These are phyloP conservation scores for Penicillium malachiteum DNA, from an alignment of 495 filamentous ascomycete species.

Conservation along the genomic window DNA sequence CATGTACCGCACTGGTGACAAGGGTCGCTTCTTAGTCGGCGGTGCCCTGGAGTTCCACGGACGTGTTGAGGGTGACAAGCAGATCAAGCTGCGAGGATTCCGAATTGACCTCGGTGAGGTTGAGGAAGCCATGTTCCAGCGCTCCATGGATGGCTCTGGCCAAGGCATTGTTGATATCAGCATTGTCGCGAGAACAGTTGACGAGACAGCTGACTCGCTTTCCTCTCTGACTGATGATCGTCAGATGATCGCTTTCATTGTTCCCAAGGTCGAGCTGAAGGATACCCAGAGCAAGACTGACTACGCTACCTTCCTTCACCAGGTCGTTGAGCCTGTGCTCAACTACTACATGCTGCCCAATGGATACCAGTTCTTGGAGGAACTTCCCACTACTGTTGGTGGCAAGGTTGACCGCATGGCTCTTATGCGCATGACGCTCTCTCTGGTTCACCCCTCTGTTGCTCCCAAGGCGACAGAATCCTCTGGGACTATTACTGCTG, in stretches of 20 bases:
- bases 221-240: not conserved
- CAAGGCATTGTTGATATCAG: not conserved
- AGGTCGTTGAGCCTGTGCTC: not conserved
- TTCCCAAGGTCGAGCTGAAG: not conserved
- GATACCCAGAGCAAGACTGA: not conserved
- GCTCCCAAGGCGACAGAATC: not conserved
- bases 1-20: constrained; percentile 18
- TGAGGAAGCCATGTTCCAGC: not conserved
- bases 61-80: constrained; percentile 32
- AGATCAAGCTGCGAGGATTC: constrained; percentile 47
- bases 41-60: constrained; percentile 27
- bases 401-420: not conserved
- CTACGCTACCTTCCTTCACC: not conserved
- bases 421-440: not conserved
- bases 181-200: not conserved
- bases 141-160: not conserved
- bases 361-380: not conserved
- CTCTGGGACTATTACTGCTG: too few species aligned
- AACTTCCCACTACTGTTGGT: not conserved
- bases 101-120: constrained; percentile 49
- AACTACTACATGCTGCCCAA: not conserved
- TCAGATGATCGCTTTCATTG: not conserved
- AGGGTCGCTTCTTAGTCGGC: constrained; percentile 12
- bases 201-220: not conserved
- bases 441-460: not conserved